Base-by-base conservation (phyloP, 2,329 filamentous ascomycete genomes). In the Trichoderma guizhouense region DNA sequence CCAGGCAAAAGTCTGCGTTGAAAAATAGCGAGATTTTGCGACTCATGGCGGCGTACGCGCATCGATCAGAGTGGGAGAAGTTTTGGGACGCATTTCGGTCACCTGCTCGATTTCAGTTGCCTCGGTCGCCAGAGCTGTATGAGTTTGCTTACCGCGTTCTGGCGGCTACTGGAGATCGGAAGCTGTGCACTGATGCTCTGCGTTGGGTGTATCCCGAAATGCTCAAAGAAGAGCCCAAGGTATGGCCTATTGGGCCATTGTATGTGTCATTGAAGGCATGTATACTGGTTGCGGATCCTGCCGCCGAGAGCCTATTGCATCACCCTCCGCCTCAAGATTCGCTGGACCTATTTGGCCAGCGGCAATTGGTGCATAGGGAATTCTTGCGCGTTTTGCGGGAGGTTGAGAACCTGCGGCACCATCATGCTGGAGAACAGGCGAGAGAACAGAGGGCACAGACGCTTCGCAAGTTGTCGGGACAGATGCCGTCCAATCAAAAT, bases 21-120 rank as follows among this genome's bases (percentile, higher is more conserved):
- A 82, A 83, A 64, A 74, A 77, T 26, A 81, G 84, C 30, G 79
- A 82, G 62, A 78, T 83, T 11, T 77, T 81, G 57, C 79, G 79
- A 21, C 79, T 89, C 43, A 80, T 89, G 80, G 75, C 79, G 3
- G 81, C 83, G 1, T 86, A 89, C 73, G 83, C 87, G 6, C 74
- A 75, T 24, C 83, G 83, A 72, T 76, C 78, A 21, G 81, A 89
- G 74, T 91, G 88, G 84, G 78, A 84, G 18, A 81, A 82, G 7
- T 89, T 92, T 76, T 92, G 89, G 89, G 83, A 88, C 24, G 77
- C 85, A 11, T 93, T 91, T 84, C 85, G 85, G 69, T 83, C 85
- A 71, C 84, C 88, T 5, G 81, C 89, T 15, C 83, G 86, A 53
- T 85, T 86, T 74, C 80, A 84, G 51, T 77, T 79, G 9, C 75